Evolutionary conservation across 371 early-diverging fungal species (phyloP), one percentile per base, ranked within the genome.

Genomic region (Dichotomocladium elegans): DNA sequence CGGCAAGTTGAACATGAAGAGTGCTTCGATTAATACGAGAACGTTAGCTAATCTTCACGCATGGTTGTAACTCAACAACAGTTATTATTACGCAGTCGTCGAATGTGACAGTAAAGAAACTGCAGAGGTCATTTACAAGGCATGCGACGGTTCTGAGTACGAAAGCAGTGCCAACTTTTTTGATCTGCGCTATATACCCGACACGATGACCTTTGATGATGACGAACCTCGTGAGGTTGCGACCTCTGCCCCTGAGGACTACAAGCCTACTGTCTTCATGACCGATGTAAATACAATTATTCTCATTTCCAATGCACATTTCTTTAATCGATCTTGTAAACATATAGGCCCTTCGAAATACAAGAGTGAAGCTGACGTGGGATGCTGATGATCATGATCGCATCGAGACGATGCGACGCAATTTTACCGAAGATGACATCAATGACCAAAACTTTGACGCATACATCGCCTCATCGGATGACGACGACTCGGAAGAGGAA

Each of bases 151-250:
- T 11, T 80, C 90, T 9, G 99, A 99, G 69, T 96, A 88, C 61
- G 99, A 98, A 66, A 80, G 83, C 41, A 89, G 92, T 34, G 85
- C 93, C 50, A 96, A 96, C 76, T 89, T 91, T 55, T 92, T 99
- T 58, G 98, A 99, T 70, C 68, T 98, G 58, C 83, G 98, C n/a
- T 99, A 88, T 81, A 86, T 99, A 49, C 98, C 99, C 40, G 93
- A 94, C 60, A 94, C 86, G 17, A 89, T 90, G 89, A 66, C 63
- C 10, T 98, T 99, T 79, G 82, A 81, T 15, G n/a, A n/a, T n/a
- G 90, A 89, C 25, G 88, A 88, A 26, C 63, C 66, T 25, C 66
- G 72, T 45, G 94, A 96, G 28, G 79, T 66, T 17, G 87, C 89
- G 2, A 77, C 66, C 41, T 66, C 80, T n/a, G 84, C 81, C 4